These are phyloP conservation scores for Capsicum rhomboideum DNA, from an alignment of 257 asterid genomes.

Conservation along the genomic window DNA sequence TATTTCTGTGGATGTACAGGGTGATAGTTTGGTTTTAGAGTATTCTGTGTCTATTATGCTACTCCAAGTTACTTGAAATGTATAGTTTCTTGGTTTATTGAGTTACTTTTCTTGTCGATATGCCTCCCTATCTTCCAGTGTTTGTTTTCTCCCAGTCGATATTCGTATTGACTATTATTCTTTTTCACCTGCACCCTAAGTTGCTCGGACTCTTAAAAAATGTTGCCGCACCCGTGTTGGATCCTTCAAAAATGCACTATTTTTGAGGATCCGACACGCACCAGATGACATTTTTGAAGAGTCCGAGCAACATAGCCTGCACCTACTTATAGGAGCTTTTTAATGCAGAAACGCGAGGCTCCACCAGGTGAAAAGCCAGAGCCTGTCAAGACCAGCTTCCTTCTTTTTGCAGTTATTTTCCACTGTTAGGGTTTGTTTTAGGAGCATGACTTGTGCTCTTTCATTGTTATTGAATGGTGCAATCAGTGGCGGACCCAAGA, in stretches of 20 bases:
- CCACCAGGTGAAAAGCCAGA: slow-evolving; percentile 80
- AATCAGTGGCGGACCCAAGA: too few relatives aligned
- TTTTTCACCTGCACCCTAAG: not conserved
- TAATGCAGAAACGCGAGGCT: slow-evolving; percentile 66
- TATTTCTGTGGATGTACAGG: not conserved
- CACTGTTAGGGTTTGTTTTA: too few relatives aligned
- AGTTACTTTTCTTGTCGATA: not conserved
- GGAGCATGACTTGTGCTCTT: too few relatives aligned
- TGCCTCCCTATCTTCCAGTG: not conserved
- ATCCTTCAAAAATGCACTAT: too few relatives aligned
- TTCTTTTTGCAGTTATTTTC: too few relatives aligned
- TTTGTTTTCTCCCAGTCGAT: not conserved
- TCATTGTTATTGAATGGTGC: too few relatives aligned
- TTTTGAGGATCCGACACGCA: too few relatives aligned
- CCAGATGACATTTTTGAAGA: too few relatives aligned
- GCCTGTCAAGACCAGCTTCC: slow-evolving; percentile 65
- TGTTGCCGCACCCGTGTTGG: too few relatives aligned
- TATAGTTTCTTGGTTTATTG: not conserved
- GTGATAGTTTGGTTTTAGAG: not conserved
- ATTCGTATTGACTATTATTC: not conserved
- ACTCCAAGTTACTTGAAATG: not conserved
- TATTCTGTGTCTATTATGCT: not conserved
- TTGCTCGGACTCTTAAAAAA: too few relatives aligned
- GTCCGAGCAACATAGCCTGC: too few relatives aligned
- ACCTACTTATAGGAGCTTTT: not conserved